Conservation (phyloP, 306 rosid species). For the Comarum palustre region DNA sequence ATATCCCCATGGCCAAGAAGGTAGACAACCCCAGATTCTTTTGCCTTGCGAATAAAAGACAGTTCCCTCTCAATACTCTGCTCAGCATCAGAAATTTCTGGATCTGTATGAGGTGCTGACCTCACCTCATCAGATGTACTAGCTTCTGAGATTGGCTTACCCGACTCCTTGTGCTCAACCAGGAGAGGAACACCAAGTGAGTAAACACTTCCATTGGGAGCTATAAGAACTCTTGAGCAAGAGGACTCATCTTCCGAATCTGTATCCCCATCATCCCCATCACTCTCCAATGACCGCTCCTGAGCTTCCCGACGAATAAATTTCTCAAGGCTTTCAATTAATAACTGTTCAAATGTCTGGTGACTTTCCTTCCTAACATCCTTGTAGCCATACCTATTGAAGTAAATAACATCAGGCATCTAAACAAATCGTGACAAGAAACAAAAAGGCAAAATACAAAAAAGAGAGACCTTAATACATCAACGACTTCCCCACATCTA, state of each 20-base stretch:
- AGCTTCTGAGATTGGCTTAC: slow-evolving; percentile 49
- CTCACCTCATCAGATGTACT: slow-evolving; percentile 58
- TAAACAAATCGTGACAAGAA: background rate
- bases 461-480: background rate
- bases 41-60: slow-evolving; percentile 86
- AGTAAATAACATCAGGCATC: background rate
- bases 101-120: slow-evolving; percentile 35
- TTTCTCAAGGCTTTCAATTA: slow-evolving; percentile 93
- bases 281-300: slow-evolving; percentile 82
- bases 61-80: slow-evolving; percentile 84
- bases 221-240: slow-evolving; percentile 63
- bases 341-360: slow-evolving; percentile 88
- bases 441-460: background rate
- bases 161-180: slow-evolving; percentile 50
- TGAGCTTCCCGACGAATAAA: slow-evolving; percentile 94
- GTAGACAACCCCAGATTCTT: slow-evolving; percentile 91
- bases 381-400: slow-evolving; percentile 82
- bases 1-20: slow-evolving; percentile 95
- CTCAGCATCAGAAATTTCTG: slow-evolving; percentile 57
- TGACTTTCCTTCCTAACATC: slow-evolving; percentile 95
- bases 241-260: slow-evolving; percentile 56
- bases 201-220: slow-evolving; percentile 89
- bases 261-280: slow-evolving; percentile 70
- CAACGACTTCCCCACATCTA: background rate
- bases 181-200: slow-evolving; percentile 84